These are phyloP conservation scores for Kwoniella sp. DNA, from an alignment of 768 basidiomycete genomes.

Conservation along the genomic window DNA sequence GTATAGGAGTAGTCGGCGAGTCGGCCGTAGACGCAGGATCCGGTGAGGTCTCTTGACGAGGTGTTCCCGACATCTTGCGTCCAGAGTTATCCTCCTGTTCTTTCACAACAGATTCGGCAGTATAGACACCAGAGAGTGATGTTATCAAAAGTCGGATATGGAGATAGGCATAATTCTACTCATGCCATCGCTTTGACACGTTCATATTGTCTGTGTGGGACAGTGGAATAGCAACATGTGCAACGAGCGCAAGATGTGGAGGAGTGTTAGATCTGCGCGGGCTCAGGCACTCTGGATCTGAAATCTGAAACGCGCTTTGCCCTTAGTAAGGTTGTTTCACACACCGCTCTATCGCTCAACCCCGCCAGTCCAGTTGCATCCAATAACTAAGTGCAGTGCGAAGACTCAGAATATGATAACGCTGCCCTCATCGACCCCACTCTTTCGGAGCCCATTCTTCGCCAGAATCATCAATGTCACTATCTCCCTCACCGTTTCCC, in stretches of 20 bases:
- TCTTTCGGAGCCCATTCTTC: conserved; percentile 40
- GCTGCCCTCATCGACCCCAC: conserved; percentile 40
- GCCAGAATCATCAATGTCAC: conserved; percentile 5
- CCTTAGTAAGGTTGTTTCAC: background rate
- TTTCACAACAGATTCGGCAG: too few relatives aligned
- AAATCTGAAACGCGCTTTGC: conserved; percentile 3
- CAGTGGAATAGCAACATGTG: background rate
- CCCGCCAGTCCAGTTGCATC: too few relatives aligned
- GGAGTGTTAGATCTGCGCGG: background rate
- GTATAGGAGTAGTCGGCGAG: background rate
- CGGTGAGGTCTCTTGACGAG: background rate
- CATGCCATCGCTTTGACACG: background rate
- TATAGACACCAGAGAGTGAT: too few relatives aligned
- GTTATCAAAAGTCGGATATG: too few relatives aligned
- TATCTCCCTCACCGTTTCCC: conserved; percentile 14
- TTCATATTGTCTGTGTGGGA: background rate
- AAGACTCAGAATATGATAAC: too few relatives aligned
- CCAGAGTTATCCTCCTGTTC: too few relatives aligned
- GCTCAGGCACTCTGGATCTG: background rate
- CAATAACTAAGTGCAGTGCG: too few relatives aligned
- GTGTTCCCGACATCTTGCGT: background rate
- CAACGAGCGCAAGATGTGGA: background rate
- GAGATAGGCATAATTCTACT: too few relatives aligned
- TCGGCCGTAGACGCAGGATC: background rate
- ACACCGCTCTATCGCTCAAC: too few relatives aligned